Conservation (phyloP, 169 alveolate genomes). For the Besnoitia besnoiti region DNA sequence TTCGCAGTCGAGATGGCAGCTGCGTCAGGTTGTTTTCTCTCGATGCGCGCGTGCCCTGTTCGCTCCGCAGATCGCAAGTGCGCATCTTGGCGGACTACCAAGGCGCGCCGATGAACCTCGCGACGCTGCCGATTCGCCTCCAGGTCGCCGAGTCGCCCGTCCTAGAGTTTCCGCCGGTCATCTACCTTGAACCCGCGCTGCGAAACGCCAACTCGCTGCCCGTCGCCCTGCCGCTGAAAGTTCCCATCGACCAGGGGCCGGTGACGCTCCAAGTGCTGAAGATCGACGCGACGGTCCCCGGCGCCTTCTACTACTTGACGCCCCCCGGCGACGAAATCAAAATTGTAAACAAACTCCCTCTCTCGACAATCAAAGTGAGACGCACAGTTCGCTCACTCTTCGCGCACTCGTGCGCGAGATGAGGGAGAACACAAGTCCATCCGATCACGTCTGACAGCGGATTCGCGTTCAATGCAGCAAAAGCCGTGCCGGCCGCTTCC, state of each 20-base stretch:
- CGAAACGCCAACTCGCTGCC: neutral
- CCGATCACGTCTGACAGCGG: too few relatives aligned
- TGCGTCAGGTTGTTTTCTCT: too few relatives aligned
- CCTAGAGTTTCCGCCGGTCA: neutral
- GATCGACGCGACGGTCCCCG: conserved; percentile 1
- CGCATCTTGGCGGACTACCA: conserved; percentile 11
- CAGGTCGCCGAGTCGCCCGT: conserved; percentile 29
- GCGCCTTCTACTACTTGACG: neutral
- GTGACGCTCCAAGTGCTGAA: neutral
- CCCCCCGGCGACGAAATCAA: neutral
- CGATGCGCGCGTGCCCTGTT: too few relatives aligned
- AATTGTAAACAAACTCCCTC: neutral
- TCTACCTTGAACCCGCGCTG: neutral
- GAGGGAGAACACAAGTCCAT: too few relatives aligned
- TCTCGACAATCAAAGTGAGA: neutral
- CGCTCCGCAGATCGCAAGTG: neutral
- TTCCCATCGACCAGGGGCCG: conserved; percentile 20
- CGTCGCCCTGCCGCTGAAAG: neutral
- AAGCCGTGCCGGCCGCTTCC: too few relatives aligned
- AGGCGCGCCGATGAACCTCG: neutral
- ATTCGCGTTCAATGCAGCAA: too few relatives aligned
- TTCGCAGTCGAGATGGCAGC: too few relatives aligned
- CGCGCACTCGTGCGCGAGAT: too few relatives aligned
- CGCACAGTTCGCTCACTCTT: too few relatives aligned
- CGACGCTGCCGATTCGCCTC: neutral